Evolutionary conservation across 345 rosid species (phyloP).

Genomic region (Firmiana major): DNA sequence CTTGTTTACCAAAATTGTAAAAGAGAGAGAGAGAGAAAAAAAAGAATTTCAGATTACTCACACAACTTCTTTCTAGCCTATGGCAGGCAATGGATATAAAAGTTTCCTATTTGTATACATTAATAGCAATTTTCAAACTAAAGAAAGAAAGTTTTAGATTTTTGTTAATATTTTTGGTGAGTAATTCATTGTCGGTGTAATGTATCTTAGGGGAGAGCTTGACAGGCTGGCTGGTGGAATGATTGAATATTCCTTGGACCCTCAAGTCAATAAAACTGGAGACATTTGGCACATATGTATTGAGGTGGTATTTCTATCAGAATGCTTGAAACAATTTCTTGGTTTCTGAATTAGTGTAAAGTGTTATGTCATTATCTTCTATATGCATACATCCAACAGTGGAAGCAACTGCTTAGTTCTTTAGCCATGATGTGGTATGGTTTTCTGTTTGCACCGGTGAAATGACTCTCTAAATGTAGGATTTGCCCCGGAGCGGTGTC

Average conservation of each 20-base stretch:
- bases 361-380: background rate
- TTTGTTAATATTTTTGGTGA: background rate
- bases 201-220: constrained; percentile 31
- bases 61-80: background rate
- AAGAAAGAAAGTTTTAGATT: background rate
- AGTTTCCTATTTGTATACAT: background rate
- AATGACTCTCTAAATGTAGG: constrained; percentile 40
- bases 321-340: background rate
- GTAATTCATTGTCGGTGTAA: background rate
- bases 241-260: constrained; percentile 73
- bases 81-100: background rate
- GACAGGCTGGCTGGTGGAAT: constrained; percentile 37
- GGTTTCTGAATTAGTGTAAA: background rate
- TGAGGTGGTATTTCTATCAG: constrained; percentile 48
- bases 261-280: constrained; percentile 69
- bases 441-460: constrained; percentile 4
- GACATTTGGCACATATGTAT: constrained; percentile 84
- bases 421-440: background rate
- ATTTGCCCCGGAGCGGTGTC: constrained; percentile 59
- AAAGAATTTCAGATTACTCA: background rate
- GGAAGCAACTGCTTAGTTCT: background rate
- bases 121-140: background rate
- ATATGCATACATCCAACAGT: background rate
- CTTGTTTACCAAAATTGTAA: background rate
- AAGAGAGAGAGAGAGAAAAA: too few species aligned